Percentiles rank a stretch among this genome's conserved stretches.
These are phyloP conservation scores for Obba rivulosa DNA, from an alignment of 768 basidiomycete genomes.

Conservation along the genomic window DNA sequence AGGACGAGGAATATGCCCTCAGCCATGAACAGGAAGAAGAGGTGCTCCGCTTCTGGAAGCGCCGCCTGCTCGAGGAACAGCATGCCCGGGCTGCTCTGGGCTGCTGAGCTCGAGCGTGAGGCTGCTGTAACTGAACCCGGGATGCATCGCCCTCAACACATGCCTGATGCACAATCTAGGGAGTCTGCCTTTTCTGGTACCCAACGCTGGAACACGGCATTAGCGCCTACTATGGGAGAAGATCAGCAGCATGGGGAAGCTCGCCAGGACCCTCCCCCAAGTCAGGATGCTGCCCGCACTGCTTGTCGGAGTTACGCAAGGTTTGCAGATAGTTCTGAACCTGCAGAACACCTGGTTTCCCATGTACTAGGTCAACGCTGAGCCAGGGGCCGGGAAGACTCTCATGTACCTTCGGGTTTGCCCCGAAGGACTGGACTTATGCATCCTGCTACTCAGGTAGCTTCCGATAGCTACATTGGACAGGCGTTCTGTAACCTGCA, in stretches of 20 bases:
- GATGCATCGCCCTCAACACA: no score
- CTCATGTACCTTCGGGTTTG: not conserved
- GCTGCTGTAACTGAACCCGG: no score
- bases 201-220: no score
- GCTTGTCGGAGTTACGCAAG: not conserved
- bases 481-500: not conserved
- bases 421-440: not conserved
- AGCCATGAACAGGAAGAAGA: no score
- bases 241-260: not conserved
- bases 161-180: no score
- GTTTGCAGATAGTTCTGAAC: not conserved
- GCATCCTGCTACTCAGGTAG: not conserved
- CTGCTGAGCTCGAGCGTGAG: no score
- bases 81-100: no score
- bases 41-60: no score
- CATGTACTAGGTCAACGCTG: constrained; percentile 6
- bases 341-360: not conserved
- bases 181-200: no score
- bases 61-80: no score
- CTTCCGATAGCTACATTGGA: not conserved
- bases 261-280: no score
- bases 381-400: not conserved
- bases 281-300: not conserved
- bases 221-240: not conserved
- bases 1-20: no score